A percentile compares a stretch with the other conserved stretches of the same genome.
These are phyloP conservation scores for Nigrospora osmanthi DNA, from an alignment of 2,329 filamentous ascomycete species.

Conservation along the genomic window DNA sequence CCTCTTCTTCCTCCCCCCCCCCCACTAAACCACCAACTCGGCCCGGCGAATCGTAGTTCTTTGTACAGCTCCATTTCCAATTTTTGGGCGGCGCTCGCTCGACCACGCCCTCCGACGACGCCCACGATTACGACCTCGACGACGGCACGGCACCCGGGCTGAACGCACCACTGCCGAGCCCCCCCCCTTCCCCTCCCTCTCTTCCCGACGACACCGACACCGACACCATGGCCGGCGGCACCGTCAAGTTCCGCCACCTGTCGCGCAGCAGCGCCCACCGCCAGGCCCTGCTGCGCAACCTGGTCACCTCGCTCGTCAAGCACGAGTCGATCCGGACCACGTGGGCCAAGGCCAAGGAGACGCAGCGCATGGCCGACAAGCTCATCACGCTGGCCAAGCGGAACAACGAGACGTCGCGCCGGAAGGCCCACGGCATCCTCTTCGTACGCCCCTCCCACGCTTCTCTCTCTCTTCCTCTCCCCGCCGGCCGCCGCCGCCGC, in stretches of 20 bases:
- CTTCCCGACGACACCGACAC: not conserved
- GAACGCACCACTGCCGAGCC: no score
- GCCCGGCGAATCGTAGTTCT: no score
- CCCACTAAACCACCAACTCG: no score
- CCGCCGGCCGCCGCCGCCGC: no score
- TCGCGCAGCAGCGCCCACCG: constrained; percentile 80
- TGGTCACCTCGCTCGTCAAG: constrained; percentile 89
- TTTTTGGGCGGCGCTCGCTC: no score
- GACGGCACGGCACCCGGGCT: no score
- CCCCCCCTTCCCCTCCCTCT: no score
- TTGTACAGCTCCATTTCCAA: no score
- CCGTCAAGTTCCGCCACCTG: constrained; percentile 82
- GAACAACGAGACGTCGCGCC: constrained; percentile 74
- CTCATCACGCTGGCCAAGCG: constrained; percentile 89
- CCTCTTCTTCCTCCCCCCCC: no score
- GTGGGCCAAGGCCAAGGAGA: constrained; percentile 95
- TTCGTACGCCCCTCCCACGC: constrained; percentile 60
- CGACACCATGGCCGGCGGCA: constrained; percentile 71
- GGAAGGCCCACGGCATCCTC: constrained; percentile 72
- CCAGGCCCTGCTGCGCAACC: constrained; percentile 86
- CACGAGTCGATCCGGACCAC: constrained; percentile 93
- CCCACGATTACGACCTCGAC: no score
- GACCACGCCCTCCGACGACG: no score
- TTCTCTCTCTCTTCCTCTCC: not conserved
- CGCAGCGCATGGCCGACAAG: constrained; percentile 88